phyloP scores from a whole-genome alignment of 169 alveolate species.

The Cryptosporidium andersoni region DNA sequence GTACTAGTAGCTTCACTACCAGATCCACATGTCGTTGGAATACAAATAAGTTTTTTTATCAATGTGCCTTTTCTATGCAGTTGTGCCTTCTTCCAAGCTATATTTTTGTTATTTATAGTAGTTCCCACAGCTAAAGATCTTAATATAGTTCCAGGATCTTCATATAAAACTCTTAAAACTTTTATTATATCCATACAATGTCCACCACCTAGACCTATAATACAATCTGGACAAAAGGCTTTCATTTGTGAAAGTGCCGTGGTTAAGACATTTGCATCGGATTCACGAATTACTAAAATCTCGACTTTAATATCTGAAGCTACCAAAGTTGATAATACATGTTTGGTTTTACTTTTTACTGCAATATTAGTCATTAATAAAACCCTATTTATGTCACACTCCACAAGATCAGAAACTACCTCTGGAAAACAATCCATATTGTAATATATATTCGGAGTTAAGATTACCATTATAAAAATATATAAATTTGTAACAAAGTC shows the following conservation, averaged over 20 bases:
- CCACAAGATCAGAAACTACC: slow-evolving; percentile 32
- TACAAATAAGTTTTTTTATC: slow-evolving; percentile 39
- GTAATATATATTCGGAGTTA: slow-evolving; percentile 54
- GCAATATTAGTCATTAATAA: slow-evolving; percentile 30
- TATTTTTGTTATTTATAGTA: neutral
- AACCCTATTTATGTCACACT: slow-evolving; percentile 3
- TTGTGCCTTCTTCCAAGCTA: slow-evolving; percentile 4
- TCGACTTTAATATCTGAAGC: slow-evolving; percentile 11
- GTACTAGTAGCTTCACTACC: slow-evolving; percentile 63
- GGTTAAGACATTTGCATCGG: slow-evolving; percentile 55
- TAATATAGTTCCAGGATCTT: slow-evolving; percentile 49
- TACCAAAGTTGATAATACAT: neutral
- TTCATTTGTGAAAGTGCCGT: slow-evolving; percentile 40
- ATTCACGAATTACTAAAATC: slow-evolving; percentile 41
- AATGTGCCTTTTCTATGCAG: slow-evolving; percentile 56
- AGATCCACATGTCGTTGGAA: slow-evolving; percentile 70
- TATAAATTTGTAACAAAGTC: neutral
- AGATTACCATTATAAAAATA: slow-evolving; percentile 36
- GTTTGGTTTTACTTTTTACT: slow-evolving; percentile 11
- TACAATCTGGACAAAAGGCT: slow-evolving; percentile 47
- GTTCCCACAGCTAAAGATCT: slow-evolving; percentile 53
- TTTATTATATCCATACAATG: slow-evolving; percentile 68
- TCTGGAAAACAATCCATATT: slow-evolving; percentile 54
- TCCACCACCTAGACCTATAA: slow-evolving; percentile 66
- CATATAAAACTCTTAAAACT: slow-evolving; percentile 42